These are phyloP conservation scores for Aspergillus olivimuriae DNA, from an alignment of 495 filamentous ascomycete species.

Conservation along the genomic window DNA sequence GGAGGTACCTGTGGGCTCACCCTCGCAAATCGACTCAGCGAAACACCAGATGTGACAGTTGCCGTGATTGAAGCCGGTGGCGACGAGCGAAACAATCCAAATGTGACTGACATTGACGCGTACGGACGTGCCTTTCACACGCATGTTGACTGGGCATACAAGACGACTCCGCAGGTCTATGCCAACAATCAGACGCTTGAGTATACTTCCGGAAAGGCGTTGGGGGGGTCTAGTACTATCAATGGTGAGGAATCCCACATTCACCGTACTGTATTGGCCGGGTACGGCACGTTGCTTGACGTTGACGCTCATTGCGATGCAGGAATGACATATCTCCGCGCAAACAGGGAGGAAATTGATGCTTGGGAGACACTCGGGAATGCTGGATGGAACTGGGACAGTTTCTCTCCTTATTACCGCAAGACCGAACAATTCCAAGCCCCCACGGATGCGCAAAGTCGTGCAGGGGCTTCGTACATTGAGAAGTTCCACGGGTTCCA, in stretches of 20 bases:
- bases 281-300: background rate
- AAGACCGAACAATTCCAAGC: conserved; percentile 35
- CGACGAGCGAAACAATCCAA: conserved; percentile 37
- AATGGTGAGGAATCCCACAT: conserved; percentile 29
- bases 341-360: conserved; percentile 36
- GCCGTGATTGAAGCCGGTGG: conserved; percentile 49
- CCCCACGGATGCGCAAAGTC: conserved; percentile 31
- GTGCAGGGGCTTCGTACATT: conserved; percentile 38
- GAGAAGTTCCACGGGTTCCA: conserved; percentile 38
- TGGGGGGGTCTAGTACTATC: conserved; percentile 47
- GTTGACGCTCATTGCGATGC: background rate
- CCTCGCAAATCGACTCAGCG: conserved; percentile 44
- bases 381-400: conserved; percentile 57
- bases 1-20: conserved; percentile 47
- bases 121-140: conserved; percentile 36
- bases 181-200: conserved; percentile 30
- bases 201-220: conserved; percentile 37
- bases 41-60: conserved; percentile 35
- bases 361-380: conserved; percentile 55
- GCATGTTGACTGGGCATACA: conserved; percentile 45
- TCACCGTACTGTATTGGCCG: background rate
- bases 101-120: conserved; percentile 34
- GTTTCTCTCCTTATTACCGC: conserved; percentile 51
- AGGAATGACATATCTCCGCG: conserved; percentile 45
- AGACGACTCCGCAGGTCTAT: conserved; percentile 36